These are phyloP conservation scores for Colletotrichum filicis DNA, from an alignment of 2,329 filamentous ascomycete species.

Conservation along the genomic window DNA sequence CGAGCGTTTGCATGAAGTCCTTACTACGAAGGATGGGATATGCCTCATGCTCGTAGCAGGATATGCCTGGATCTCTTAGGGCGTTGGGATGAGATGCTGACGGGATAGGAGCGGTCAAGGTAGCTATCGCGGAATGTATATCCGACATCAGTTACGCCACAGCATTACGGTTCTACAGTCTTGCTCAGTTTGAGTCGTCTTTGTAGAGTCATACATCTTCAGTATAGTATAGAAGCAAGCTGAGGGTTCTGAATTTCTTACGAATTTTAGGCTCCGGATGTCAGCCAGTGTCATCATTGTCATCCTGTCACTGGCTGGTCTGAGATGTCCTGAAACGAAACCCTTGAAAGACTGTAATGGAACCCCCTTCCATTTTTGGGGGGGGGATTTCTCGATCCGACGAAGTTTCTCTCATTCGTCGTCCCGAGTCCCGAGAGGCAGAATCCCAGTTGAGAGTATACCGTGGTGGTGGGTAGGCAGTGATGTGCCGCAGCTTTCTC, in stretches of 20 bases:
- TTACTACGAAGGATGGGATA: neutral
- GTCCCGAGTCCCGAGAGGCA: neutral
- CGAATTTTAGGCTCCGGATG: slow-evolving; percentile 3
- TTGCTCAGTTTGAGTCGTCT: neutral
- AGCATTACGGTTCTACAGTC: slow-evolving; percentile 6
- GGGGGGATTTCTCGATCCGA: neutral
- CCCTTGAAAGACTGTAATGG: neutral
- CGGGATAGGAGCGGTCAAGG: neutral
- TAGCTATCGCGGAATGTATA: neutral
- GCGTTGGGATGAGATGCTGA: neutral
- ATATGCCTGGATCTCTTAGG: slow-evolving; percentile 4
- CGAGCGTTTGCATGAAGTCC: neutral
- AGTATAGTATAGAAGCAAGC: neutral
- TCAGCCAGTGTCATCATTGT: neutral
- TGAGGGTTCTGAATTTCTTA: neutral
- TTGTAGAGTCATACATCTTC: slow-evolving; percentile 17
- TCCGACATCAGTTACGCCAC: slow-evolving; percentile 1
- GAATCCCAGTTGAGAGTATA: neutral
- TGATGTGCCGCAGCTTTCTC: neutral
- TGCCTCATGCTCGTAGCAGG: neutral
- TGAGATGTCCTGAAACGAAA: neutral
- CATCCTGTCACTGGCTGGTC: slow-evolving; percentile 5
- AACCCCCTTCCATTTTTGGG: neutral
- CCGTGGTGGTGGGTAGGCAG: neutral
- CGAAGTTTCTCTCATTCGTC: neutral